Evolutionary conservation across 768 basidiomycete genomes (phyloP).

Genomic region (Chlorophyllum brunneum): DNA sequence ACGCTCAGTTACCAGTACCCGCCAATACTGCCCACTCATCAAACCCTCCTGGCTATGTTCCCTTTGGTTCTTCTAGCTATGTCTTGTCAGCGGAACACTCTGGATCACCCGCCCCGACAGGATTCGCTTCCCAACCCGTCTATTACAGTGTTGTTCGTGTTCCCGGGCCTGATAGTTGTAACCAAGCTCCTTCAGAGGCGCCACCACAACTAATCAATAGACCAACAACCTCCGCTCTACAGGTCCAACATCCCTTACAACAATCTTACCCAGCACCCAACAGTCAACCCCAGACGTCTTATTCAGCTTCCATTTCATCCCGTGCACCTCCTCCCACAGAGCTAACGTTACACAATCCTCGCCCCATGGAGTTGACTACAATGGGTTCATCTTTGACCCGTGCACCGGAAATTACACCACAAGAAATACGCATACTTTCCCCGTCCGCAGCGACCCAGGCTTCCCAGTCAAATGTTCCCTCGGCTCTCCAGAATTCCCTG

Average conservation of each 20-base stretch:
- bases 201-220: not conserved
- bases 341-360: too few species aligned
- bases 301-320: not conserved
- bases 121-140: not conserved
- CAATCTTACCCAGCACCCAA: not conserved
- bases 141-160: not conserved
- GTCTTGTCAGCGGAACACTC: not conserved
- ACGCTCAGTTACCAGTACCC: not conserved
- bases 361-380: too few species aligned
- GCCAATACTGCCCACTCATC: too few species aligned
- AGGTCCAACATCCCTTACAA: not conserved
- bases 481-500: not conserved
- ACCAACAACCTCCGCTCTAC: not conserved
- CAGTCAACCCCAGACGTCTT: not conserved
- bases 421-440: not conserved
- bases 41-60: not conserved
- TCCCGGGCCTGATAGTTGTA: not conserved
- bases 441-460: not conserved
- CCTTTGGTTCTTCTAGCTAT: not conserved
- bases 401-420: not conserved
- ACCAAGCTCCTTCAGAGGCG: not conserved
- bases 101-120: not conserved
- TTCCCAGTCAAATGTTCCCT: not conserved
- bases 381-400: too few species aligned
- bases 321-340: not conserved